Percentiles rank a stretch among this genome's conserved stretches.
Evolutionary conservation across 2,329 filamentous ascomycete genomes (phyloP).

Genomic region (Ascosphaera acerosa): DNA sequence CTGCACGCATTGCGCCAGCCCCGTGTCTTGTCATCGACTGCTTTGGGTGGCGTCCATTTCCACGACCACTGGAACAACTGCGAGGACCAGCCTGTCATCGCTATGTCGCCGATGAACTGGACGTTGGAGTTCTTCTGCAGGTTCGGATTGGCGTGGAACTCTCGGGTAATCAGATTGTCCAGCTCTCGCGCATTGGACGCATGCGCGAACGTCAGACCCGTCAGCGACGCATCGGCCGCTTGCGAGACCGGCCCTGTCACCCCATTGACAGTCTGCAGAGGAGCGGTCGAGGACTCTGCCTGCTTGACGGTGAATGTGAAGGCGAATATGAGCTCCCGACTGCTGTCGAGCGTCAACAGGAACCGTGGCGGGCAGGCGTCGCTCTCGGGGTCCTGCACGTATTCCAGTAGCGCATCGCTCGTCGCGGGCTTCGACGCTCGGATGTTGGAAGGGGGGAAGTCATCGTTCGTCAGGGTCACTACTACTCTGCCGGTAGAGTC

Average conservation of each 20-base stretch:
- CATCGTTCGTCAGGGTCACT: slow-evolving; percentile 57
- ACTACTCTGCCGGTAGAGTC: slow-evolving; percentile 56
- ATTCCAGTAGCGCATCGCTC: slow-evolving; percentile 61
- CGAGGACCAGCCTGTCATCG: slow-evolving; percentile 56
- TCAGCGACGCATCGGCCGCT: slow-evolving; percentile 47
- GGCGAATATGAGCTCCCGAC: slow-evolving; percentile 78
- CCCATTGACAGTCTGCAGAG: slow-evolving; percentile 19
- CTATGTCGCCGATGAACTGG: slow-evolving; percentile 75
- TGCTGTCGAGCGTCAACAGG: slow-evolving; percentile 64
- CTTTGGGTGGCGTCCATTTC: slow-evolving; percentile 86
- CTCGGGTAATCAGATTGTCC: slow-evolving; percentile 77
- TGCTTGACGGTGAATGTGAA: slow-evolving; percentile 67
- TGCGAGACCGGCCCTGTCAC: slow-evolving; percentile 26
- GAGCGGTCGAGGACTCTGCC: slow-evolving; percentile 20
- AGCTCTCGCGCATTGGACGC: slow-evolving; percentile 67
- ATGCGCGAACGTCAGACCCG: slow-evolving; percentile 76
- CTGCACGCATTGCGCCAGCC: slow-evolving; percentile 95
- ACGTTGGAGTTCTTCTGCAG: slow-evolving; percentile 94
- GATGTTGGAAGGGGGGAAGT: slow-evolving; percentile 61
- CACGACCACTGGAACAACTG: slow-evolving; percentile 87
- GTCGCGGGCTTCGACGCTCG: slow-evolving; percentile 43
- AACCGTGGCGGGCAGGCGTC: slow-evolving; percentile 33
- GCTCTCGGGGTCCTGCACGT: slow-evolving; percentile 72
- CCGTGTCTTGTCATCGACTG: slow-evolving; percentile 53
- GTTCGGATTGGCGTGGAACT: slow-evolving; percentile 93